These are phyloP conservation scores for Leptomonas seymouri DNA, from an alignment of 208 protist genomes.

Conservation along the genomic window DNA sequence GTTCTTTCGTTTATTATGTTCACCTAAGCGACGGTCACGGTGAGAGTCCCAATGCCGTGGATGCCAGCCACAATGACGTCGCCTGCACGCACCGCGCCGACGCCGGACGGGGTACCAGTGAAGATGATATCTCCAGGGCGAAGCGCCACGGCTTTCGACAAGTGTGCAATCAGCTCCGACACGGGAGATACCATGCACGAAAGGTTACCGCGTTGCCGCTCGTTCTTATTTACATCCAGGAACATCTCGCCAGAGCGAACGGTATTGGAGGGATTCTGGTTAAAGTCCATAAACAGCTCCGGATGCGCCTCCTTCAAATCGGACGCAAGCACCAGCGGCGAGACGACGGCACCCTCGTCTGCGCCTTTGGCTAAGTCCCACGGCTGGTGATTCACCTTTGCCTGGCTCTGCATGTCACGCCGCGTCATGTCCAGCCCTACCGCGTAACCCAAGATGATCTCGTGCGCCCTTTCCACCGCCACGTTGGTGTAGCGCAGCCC, in stretches of 20 bases:
- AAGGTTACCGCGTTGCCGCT: slow-evolving; percentile 64
- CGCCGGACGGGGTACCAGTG: slow-evolving; percentile 87
- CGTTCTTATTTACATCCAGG: slow-evolving; percentile 70
- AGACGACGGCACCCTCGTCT: slow-evolving; percentile 72
- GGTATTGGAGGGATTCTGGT: slow-evolving; percentile 5
- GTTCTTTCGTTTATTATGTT: neutral
- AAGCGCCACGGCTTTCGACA: slow-evolving; percentile 79
- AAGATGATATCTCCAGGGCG: slow-evolving; percentile 84
- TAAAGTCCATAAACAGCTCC: slow-evolving; percentile 45
- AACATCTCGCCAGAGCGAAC: slow-evolving; percentile 48
- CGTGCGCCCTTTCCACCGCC: slow-evolving; percentile 39
- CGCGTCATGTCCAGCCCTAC: slow-evolving; percentile 90
- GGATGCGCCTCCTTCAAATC: slow-evolving; percentile 37
- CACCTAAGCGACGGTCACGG: slow-evolving; percentile 38
- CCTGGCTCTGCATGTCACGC: slow-evolving; percentile 79
- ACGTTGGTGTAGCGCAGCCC: slow-evolving; percentile 43
- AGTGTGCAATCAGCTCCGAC: slow-evolving; percentile 54
- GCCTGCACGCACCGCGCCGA: slow-evolving; percentile 69
- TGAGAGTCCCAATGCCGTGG: slow-evolving; percentile 58
- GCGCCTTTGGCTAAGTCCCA: slow-evolving; percentile 89
- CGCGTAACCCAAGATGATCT: slow-evolving; percentile 79
- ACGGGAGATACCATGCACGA: slow-evolving; percentile 68
- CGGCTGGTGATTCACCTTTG: slow-evolving; percentile 71
- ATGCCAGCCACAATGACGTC: slow-evolving; percentile 73
- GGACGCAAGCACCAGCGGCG: slow-evolving; percentile 42